Percentiles rank a stretch among this genome's conserved stretches.
Conservation (phyloP, 176 grass and related monocot species). For the Oryza australiensis region DNA sequence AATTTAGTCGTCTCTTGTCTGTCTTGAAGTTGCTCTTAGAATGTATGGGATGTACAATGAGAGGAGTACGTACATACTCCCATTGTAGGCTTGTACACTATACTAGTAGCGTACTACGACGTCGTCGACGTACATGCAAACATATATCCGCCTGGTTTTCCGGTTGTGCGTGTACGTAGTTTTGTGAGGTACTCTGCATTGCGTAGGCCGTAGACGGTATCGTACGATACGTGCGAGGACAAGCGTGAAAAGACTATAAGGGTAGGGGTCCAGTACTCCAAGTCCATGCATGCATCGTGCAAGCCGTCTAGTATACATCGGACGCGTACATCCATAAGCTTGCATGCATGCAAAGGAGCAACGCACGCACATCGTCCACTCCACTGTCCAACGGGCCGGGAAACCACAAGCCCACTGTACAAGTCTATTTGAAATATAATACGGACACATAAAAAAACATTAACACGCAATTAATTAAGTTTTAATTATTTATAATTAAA, state of each 20-base stretch:
- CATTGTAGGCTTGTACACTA: too few species aligned
- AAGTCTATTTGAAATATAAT: too few species aligned
- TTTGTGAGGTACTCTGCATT: not conserved
- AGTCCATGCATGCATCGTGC: not conserved
- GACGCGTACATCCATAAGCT: slow-evolving; percentile 20
- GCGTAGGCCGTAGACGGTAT: not conserved
- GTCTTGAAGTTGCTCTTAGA: too few species aligned
- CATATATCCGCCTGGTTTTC: not conserved
- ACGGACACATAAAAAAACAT: too few species aligned
- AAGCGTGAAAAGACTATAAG: slow-evolving; percentile 37
- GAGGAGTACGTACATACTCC: too few species aligned
- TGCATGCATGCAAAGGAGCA: slow-evolving; percentile 13
- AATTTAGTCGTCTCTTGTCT: too few species aligned
- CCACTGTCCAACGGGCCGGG: slow-evolving; percentile 26
- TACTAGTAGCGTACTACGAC: too few species aligned
- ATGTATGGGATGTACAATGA: too few species aligned
- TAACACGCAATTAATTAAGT: too few species aligned
- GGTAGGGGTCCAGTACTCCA: not conserved
- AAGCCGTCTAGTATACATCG: not conserved
- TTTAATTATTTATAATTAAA: too few species aligned
- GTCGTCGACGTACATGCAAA: not conserved
- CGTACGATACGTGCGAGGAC: not conserved
- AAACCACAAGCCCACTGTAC: not conserved
- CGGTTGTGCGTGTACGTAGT: not conserved
- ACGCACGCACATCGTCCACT: not conserved